These are phyloP conservation scores for Pythium biforme DNA, from an alignment of 352 stramenopile species.

Conservation along the genomic window DNA sequence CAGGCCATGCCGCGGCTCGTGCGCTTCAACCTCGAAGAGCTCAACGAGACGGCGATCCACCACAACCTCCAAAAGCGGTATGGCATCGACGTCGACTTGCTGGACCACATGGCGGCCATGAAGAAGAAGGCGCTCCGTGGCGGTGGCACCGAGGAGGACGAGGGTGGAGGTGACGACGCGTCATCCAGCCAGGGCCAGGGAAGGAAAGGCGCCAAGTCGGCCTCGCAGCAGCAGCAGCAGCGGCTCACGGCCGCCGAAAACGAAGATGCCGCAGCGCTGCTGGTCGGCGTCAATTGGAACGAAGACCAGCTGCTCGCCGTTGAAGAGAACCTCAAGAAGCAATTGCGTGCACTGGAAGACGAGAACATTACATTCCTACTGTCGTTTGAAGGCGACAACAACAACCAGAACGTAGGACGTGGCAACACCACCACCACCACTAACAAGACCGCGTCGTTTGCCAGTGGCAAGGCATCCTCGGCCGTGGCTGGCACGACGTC, in stretches of 20 bases:
- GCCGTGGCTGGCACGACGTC: constrained; percentile 24
- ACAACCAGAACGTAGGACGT: constrained; percentile 7
- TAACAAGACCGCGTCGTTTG: neutral
- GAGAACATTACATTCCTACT: constrained; percentile 78
- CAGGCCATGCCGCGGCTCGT: constrained; percentile 50
- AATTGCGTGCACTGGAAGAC: constrained; percentile 59
- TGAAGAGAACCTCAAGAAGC: constrained; percentile 55
- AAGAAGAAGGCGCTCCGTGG: constrained; percentile 33
- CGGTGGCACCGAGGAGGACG: constrained; percentile 2
- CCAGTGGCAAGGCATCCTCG: neutral
- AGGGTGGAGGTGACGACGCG: neutral
- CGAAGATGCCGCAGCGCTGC: constrained; percentile 47
- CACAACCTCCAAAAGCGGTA: constrained; percentile 60
- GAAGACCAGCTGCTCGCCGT: constrained; percentile 46
- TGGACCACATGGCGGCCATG: constrained; percentile 44
- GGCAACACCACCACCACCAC: neutral
- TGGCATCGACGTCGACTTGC: constrained; percentile 60
- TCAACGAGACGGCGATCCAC: constrained; percentile 51
- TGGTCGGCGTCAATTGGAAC: constrained; percentile 60
- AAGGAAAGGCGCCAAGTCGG: constrained; percentile 13
- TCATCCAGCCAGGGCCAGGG: constrained; percentile 1
- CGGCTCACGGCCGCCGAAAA: constrained; percentile 56
- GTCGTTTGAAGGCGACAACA: constrained; percentile 50
- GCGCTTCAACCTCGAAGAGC: constrained; percentile 56
- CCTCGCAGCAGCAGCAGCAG: constrained; percentile 29